phyloP scores from a whole-genome alignment of 257 asterid species.

The Gentiana dahurica region DNA sequence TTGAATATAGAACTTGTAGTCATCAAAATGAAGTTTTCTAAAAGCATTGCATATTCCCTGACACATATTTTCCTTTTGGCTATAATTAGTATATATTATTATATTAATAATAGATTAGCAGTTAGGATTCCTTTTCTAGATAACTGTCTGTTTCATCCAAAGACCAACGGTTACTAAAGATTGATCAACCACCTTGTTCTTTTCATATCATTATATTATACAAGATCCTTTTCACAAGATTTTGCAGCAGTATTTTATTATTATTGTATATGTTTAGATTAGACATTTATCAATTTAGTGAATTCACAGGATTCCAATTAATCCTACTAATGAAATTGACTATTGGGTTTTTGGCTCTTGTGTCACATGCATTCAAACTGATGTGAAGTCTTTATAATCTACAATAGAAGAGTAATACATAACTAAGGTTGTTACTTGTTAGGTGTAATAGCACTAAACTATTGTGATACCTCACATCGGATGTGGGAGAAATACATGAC shows the following conservation, averaged over 20 bases:
- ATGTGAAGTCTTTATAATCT: too few species aligned
- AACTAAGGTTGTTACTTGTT: too few species aligned
- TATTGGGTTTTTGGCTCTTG: too few species aligned
- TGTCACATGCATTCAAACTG: too few species aligned
- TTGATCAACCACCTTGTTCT: constrained; percentile 30
- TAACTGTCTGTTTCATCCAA: constrained; percentile 26
- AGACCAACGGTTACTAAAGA: constrained; percentile 26
- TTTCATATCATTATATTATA: constrained; percentile 9
- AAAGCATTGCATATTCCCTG: constrained; percentile 1
- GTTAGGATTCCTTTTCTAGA: constrained; percentile 24
- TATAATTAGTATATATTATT: neutral
- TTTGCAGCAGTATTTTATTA: constrained; percentile 11
- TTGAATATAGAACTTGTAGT: neutral
- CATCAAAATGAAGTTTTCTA: neutral
- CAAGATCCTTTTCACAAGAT: constrained; percentile 25
- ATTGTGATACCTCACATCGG: too few species aligned
- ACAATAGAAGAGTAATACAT: too few species aligned
- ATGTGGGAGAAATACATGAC: too few species aligned
- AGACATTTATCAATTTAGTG: neutral
- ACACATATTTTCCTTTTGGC: constrained; percentile 3
- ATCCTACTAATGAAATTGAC: neutral
- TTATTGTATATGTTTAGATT: neutral
- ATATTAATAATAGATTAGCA: constrained; percentile 1
- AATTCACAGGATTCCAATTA: constrained; percentile 1
- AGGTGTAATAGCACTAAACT: too few species aligned